Evolutionary conservation across 2,329 filamentous ascomycete genomes (phyloP).

Genomic region (Fusarium zealandicum): DNA sequence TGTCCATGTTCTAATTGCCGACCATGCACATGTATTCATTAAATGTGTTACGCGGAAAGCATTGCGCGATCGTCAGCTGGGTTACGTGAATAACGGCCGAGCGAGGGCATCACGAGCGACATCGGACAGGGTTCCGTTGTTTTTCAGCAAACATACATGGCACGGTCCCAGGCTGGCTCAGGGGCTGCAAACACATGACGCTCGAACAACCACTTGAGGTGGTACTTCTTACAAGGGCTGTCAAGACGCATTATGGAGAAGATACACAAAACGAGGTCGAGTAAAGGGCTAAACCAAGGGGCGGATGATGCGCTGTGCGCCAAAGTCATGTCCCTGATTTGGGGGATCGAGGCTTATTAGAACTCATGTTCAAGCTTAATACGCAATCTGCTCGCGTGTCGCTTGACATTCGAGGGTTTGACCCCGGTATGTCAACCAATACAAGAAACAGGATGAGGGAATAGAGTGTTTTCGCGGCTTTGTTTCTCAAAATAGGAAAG

Average conservation of each 20-base stretch:
- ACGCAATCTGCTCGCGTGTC: not conserved
- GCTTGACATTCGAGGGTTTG: not conserved
- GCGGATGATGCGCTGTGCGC: not conserved
- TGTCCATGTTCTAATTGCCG: constrained; percentile 10
- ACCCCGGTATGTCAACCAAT: not conserved
- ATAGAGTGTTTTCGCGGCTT: not conserved
- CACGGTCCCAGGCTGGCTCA: not conserved
- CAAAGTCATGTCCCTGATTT: not conserved
- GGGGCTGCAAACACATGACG: not conserved
- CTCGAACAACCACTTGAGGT: not conserved
- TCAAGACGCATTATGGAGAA: not conserved
- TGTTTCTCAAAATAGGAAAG: not conserved
- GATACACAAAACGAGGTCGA: not conserved
- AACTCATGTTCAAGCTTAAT: not conserved
- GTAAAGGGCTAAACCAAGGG: not conserved
- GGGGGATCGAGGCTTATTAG: not conserved
- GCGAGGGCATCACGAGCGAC: not conserved
- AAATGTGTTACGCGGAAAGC: not conserved
- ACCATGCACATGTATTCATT: not conserved
- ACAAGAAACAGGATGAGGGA: not conserved
- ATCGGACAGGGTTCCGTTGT: too few species aligned
- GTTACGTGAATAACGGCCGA: not conserved
- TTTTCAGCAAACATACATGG: not conserved
- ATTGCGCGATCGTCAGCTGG: not conserved
- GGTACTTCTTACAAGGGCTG: not conserved